Conservation (phyloP, 2,329 filamentous ascomycete genomes). For the Trichophyton benhamiae region DNA sequence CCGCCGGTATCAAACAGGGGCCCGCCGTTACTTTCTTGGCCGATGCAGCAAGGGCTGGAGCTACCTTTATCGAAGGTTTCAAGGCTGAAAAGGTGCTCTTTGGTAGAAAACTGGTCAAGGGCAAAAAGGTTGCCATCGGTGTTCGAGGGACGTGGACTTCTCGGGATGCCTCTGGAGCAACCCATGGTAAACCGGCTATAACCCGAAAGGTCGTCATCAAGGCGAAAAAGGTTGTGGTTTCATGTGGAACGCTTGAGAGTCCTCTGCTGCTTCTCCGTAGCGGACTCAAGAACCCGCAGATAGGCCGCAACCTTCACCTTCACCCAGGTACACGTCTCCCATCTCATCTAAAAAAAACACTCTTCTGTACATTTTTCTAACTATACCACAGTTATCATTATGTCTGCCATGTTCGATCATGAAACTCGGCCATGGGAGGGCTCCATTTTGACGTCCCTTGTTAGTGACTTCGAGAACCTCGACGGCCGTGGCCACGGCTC, state of each 20-base stretch:
- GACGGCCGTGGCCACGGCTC: constrained; percentile 69
- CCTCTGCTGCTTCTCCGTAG: constrained; percentile 67
- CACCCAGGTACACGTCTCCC: constrained; percentile 54
- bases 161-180: constrained; percentile 50
- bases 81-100: constrained; percentile 60
- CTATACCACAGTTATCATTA: constrained; percentile 22
- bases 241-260: constrained; percentile 62
- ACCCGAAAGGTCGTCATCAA: constrained; percentile 56
- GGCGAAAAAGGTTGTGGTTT: constrained; percentile 70
- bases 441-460: constrained; percentile 65
- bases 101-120: constrained; percentile 37
- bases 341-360: background rate
- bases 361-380: constrained; percentile 5
- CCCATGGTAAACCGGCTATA: constrained; percentile 41
- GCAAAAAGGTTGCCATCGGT: constrained; percentile 51
- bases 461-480: constrained; percentile 65
- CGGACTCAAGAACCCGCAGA: constrained; percentile 66
- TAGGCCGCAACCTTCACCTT: constrained; percentile 69
- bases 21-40: constrained; percentile 66
- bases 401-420: constrained; percentile 53
- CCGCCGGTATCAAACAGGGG: constrained; percentile 62
- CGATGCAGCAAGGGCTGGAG: constrained; percentile 64
- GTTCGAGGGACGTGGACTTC: constrained; percentile 65
- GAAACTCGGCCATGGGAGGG: constrained; percentile 63
- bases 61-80: constrained; percentile 75